Evolutionary conservation across 768 basidiomycete genomes (phyloP).

Genomic region (Chalciporus piperatus): DNA sequence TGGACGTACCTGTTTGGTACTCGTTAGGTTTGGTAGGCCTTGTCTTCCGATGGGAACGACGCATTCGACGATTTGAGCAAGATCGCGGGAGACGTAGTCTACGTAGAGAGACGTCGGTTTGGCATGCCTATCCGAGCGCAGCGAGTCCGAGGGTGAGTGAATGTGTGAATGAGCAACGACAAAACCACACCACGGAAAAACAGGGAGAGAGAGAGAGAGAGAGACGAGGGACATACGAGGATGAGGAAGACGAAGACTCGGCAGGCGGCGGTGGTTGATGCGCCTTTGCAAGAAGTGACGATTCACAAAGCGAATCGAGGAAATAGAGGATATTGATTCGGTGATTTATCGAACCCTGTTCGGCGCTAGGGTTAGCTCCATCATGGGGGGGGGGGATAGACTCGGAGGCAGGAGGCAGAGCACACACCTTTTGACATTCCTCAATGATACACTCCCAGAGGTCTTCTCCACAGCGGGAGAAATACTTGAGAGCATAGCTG

Average conservation of each 20-base stretch:
- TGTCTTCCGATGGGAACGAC: constrained; percentile 90
- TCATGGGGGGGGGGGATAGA: neutral
- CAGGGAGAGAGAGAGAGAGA: too few relatives aligned
- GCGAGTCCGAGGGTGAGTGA: too few relatives aligned
- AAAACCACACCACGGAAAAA: too few relatives aligned
- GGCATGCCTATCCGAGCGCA: constrained; percentile 22
- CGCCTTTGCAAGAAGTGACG: constrained; percentile 66
- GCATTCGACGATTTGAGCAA: constrained; percentile 71
- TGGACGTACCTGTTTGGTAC: constrained; percentile 73
- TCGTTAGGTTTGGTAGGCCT: constrained; percentile 83
- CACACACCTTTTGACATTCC: constrained; percentile 77
- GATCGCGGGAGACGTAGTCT: constrained; percentile 73
- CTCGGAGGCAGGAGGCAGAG: neutral
- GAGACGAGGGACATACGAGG: constrained; percentile 15
- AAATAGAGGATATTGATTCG: constrained; percentile 94
- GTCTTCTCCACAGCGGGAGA: constrained; percentile 82
- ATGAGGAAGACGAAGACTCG: constrained; percentile 4
- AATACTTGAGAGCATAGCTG: constrained; percentile 80
- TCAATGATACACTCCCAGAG: constrained; percentile 92
- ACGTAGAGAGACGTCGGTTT: constrained; percentile 62
- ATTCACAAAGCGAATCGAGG: constrained; percentile 84
- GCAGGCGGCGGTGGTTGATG: constrained; percentile 36
- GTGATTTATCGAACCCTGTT: constrained; percentile 79
- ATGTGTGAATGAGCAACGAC: too few relatives aligned
- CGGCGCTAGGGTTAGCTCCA: neutral